Evolutionary conservation across 805 yeast species (phyloP).

Genomic region (Yamadazyma takamatsuzukensis): DNA sequence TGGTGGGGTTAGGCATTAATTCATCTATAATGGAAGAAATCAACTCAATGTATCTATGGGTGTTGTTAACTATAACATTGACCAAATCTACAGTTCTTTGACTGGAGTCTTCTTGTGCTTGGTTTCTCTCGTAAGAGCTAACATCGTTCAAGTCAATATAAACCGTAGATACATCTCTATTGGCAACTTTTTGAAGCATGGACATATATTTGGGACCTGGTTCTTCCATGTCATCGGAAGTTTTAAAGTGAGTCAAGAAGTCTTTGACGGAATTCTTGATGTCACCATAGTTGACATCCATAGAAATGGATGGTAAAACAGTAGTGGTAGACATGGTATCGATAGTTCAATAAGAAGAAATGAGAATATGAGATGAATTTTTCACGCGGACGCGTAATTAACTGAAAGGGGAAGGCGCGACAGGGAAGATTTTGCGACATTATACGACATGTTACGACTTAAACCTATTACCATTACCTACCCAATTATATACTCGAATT

Average conservation of each 20-base stretch:
- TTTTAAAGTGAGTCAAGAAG: constrained; percentile 66
- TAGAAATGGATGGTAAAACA: constrained; percentile 60
- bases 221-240: constrained; percentile 15
- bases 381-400: no score
- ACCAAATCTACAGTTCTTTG: constrained; percentile 33
- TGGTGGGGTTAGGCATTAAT: constrained; percentile 83
- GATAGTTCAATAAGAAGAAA: neutral
- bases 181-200: constrained; percentile 73
- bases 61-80: constrained; percentile 63
- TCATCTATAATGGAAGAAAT: constrained; percentile 75
- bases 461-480: no score
- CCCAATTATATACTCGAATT: no score
- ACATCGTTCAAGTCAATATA: constrained; percentile 83
- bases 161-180: constrained; percentile 70
- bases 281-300: constrained; percentile 70
- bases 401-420: no score
- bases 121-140: constrained; percentile 58
- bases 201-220: constrained; percentile 59
- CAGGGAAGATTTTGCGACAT: no score
- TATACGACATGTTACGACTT: no score
- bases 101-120: constrained; percentile 13
- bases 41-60: constrained; percentile 75
- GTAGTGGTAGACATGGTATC: constrained; percentile 21
- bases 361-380: no score
- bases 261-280: constrained; percentile 56